Evolutionary conservation across 495 filamentous ascomycete species (phyloP), one percentile per base, ranked within the genome.

Genomic region (Neurospora sp.): DNA sequence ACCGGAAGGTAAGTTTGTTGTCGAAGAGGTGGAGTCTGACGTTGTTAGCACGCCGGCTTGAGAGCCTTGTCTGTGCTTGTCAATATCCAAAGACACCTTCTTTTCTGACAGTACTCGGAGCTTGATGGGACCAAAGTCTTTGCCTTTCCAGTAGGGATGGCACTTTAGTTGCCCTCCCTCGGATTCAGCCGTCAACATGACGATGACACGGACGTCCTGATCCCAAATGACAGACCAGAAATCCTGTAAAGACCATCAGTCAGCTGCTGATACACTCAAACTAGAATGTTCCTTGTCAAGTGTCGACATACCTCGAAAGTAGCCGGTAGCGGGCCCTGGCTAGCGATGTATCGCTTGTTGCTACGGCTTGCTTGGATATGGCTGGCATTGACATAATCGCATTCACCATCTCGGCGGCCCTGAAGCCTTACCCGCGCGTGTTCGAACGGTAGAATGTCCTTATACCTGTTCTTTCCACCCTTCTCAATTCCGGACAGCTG

Each of bases 161-260:
- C 94, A 96, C 80, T 98, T 99, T 20, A 95, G 84, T 76, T 97
- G 96, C 8, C 96, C 95, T 37, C 96, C 92, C 84, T 99, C 96
- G 35, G 90, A 84, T 79, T 99, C 96, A n/a, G 96, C 95, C 4
- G 96, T 98, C 71, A 99, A 85, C 87, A 97, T 97, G 73, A 99
- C 94, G 71, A 99, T 89, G 39, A 98, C 92, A 70, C 94, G 90
- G 35, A 96, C 89, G 78, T 98, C 94, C 83, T 98, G 92, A 78
- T 98, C 95, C 96, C 96, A 99, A 61, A 98, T 86, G 27, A 98
- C 90, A 65, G 93, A 94, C 96, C 96, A 99, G 78, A 99, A 99
- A 82, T 99, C 96, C 95, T 97, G 81, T 48, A 65, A 65, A 65
- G 27, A 39, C 9, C n/a, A n/a, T 31, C 35, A 37, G 79, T 89